A percentile compares a stretch with the other conserved stretches of the same genome.
Conservation (phyloP, 192 early-diverging fungal species). For the Coemansia furcata region DNA sequence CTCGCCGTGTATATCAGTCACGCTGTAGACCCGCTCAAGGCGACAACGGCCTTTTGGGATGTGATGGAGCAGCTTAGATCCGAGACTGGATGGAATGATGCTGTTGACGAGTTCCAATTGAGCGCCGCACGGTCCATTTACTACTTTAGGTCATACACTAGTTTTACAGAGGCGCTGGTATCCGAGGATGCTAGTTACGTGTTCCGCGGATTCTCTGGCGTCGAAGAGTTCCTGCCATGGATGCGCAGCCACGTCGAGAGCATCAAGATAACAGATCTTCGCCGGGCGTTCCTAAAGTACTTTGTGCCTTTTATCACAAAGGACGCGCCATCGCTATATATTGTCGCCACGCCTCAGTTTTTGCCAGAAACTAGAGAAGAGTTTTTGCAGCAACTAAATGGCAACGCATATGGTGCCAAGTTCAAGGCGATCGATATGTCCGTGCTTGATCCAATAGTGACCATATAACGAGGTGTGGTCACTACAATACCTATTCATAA, state of each 20-base stretch:
- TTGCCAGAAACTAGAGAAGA: constrained; percentile 8
- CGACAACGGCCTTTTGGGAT: constrained; percentile 41
- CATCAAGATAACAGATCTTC: constrained; percentile 29
- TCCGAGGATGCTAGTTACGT: constrained; percentile 29
- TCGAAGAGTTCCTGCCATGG: constrained; percentile 42
- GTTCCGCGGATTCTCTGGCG: constrained; percentile 28
- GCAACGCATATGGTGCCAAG: constrained; percentile 29
- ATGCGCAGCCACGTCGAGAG: constrained; percentile 33
- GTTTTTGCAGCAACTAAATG: constrained; percentile 17
- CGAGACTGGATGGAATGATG: constrained; percentile 31
- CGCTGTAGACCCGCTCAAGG: constrained; percentile 39
- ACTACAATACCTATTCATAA: neutral
- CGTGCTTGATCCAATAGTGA: constrained; percentile 28
- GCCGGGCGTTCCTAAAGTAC: constrained; percentile 26
- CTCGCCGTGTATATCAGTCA: constrained; percentile 51
- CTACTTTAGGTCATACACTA: constrained; percentile 22
- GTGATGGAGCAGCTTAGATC: constrained; percentile 17
- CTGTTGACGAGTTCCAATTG: constrained; percentile 42
- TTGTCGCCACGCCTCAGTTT: constrained; percentile 36
- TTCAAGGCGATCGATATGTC: constrained; percentile 31
- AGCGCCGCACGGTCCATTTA: constrained; percentile 34
- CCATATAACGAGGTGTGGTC: constrained; percentile 3
- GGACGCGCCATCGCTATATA: constrained; percentile 19
- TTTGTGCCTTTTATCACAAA: constrained; percentile 33
- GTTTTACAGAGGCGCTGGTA: constrained; percentile 14